Base-by-base conservation (phyloP, 1,139 yeast species). In the Yamadazyma sp. region DNA sequence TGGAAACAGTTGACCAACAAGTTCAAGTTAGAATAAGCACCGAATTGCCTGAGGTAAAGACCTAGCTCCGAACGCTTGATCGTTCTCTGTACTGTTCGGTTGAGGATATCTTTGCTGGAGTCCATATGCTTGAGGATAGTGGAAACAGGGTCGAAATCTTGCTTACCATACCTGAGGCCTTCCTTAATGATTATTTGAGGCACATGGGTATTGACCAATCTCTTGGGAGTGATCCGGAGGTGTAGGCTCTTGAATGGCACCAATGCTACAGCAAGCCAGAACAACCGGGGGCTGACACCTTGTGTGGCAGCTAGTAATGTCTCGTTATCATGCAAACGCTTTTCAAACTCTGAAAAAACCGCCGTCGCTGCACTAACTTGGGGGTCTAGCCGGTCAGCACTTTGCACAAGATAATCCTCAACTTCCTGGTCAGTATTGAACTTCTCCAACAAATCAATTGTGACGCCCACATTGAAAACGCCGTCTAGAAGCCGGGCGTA, bases 121-220 rank as follows among this genome's bases (percentile, higher is more conserved):
- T 43, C 47, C 14, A 54, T 39, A 25, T 56, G 42, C 14, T 48
- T 48, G 15, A 62, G 55, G 16, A 79, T 61, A 31, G 66, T 61
- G 1, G 79, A 58, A 1, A 80, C 75, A 10, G 70, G 61, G 3
- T 74, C 79, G 11, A 79, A 79, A 31, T 81, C 83, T 33, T 62
- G 59, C 38, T 77, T 75, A 12, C 89, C 80, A 42, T 82, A 71
- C 52, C 84, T 83, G 31, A 91, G 61, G 0, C 95, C 92, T 42
- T 86, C 89, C 47, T 80, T 74, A 28, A 87, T 59, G 2, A 86
- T 69, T 18, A 71, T 51, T 34, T 64, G 72, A 2, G 60, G 63
- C 8, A 58, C 58, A 28, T 54, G 58, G 4, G 51, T 39, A 2
- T 37, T 17, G 5, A 61, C 57, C 0, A 77, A 76, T 54, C 65